These are phyloP conservation scores for Claviceps monticola DNA, from an alignment of 2,329 filamentous ascomycete genomes.

Conservation along the genomic window DNA sequence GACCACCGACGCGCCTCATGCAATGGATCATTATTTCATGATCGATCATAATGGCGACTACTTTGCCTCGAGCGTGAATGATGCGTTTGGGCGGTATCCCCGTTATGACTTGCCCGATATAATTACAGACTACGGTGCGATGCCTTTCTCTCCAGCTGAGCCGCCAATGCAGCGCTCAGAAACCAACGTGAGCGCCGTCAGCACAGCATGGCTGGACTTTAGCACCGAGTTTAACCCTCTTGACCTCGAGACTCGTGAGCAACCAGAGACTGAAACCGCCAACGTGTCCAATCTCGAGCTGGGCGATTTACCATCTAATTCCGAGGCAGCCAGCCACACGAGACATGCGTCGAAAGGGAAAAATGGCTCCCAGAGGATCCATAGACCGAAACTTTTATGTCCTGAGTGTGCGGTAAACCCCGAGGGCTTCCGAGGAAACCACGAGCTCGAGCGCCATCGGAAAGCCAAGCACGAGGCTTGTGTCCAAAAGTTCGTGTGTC, in stretches of 20 bases:
- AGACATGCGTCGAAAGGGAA: constrained; percentile 27
- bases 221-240: constrained; percentile 31
- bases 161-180: constrained; percentile 32
- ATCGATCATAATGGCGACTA: no score
- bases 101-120: constrained; percentile 18
- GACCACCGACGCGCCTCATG: no score
- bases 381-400: constrained; percentile 55
- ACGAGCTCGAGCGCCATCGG: constrained; percentile 61
- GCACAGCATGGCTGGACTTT: constrained; percentile 31
- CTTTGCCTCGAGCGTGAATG: no score
- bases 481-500: constrained; percentile 43
- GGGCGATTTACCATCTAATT: constrained; percentile 6
- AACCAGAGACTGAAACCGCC: constrained; percentile 27
- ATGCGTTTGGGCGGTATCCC: background rate
- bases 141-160: background rate
- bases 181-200: constrained; percentile 29
- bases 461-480: constrained; percentile 45
- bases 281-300: constrained; percentile 33
- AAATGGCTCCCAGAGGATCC: constrained; percentile 27
- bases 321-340: constrained; percentile 6
- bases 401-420: no score
- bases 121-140: background rate
- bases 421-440: constrained; percentile 77
- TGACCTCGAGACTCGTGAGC: constrained; percentile 28
- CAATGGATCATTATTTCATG: no score